Conservation (phyloP, 2,329 filamentous ascomycete species). For the Diaporthe capsici region DNA sequence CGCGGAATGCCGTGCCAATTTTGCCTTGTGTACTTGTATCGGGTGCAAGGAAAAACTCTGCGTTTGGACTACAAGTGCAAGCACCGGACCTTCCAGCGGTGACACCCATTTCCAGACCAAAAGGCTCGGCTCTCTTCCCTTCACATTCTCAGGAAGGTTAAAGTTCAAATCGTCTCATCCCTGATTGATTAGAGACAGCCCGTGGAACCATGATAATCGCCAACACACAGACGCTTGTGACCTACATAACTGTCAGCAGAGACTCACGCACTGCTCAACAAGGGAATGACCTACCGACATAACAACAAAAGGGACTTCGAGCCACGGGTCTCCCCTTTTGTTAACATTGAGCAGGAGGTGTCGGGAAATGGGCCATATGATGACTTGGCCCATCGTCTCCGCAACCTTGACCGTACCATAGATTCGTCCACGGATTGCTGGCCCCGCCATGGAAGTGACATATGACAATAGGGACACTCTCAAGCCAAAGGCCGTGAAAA, state of each 20-base stretch:
- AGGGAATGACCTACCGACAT: background rate
- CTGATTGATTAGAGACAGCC: no score
- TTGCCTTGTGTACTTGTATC: no score
- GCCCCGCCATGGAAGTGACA: background rate
- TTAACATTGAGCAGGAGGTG: background rate
- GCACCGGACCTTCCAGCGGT: no score
- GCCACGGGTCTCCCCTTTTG: background rate
- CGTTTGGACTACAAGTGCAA: no score
- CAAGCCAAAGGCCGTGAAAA: background rate
- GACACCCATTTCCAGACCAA: no score
- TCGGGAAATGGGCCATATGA: background rate
- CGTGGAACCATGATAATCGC: background rate
- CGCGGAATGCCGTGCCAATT: no score
- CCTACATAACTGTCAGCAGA: background rate
- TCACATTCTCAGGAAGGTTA: background rate
- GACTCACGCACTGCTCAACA: background rate
- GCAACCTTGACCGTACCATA: background rate
- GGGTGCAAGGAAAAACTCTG: no score
- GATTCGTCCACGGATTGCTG: background rate
- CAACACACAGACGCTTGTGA: background rate
- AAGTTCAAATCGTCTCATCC: background rate
- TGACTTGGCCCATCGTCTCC: background rate
- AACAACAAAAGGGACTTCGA: background rate
- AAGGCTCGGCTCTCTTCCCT: background rate
- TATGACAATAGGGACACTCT: background rate